Conservation (phyloP, 352 stramenopile species). For the Pythium oligandrum region DNA sequence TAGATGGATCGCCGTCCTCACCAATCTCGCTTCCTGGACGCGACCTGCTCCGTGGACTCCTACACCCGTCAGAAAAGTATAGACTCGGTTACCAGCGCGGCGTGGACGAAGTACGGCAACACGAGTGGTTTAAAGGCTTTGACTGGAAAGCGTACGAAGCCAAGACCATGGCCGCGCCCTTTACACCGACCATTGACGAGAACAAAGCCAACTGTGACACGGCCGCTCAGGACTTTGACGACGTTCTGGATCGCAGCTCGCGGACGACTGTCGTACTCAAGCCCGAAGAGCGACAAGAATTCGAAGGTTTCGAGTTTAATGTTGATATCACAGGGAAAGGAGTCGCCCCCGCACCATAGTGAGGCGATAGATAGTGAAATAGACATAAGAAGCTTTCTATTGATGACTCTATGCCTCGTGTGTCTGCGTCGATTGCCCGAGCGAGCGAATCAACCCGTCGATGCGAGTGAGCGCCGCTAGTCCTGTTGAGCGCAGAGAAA, state of each 20-base stretch:
- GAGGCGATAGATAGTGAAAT: no score
- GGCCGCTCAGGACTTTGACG: conserved; percentile 54
- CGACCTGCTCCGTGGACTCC: conserved; percentile 39
- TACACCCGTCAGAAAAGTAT: conserved; percentile 40
- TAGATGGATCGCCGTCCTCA: conserved; percentile 21
- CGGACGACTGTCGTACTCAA: conserved; percentile 23
- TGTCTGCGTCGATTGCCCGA: no score
- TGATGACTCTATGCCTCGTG: no score
- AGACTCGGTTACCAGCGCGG: conserved; percentile 36
- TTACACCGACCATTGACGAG: conserved; percentile 48
- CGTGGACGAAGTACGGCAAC: conserved; percentile 36
- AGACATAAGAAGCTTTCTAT: no score
- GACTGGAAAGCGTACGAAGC: conserved; percentile 45
- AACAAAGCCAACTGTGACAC: conserved; percentile 64
- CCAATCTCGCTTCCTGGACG: conserved; percentile 26
- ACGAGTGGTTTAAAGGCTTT: conserved; percentile 53
- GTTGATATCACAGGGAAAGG: conserved; percentile 13
- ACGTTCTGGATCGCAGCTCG: conserved; percentile 46
- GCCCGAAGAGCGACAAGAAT: conserved; percentile 41
- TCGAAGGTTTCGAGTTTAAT: conserved; percentile 61
- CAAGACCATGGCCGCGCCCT: conserved; percentile 31
- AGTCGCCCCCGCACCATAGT: not conserved
- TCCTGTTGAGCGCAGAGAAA: conserved; percentile 46
- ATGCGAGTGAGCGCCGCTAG: conserved; percentile 57
- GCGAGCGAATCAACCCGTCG: conserved; percentile 22